A percentile compares a stretch with the other conserved stretches of the same genome.
These are phyloP conservation scores for Solanum hybrid DNA, from an alignment of 305 asterid genomes.

Conservation along the genomic window DNA sequence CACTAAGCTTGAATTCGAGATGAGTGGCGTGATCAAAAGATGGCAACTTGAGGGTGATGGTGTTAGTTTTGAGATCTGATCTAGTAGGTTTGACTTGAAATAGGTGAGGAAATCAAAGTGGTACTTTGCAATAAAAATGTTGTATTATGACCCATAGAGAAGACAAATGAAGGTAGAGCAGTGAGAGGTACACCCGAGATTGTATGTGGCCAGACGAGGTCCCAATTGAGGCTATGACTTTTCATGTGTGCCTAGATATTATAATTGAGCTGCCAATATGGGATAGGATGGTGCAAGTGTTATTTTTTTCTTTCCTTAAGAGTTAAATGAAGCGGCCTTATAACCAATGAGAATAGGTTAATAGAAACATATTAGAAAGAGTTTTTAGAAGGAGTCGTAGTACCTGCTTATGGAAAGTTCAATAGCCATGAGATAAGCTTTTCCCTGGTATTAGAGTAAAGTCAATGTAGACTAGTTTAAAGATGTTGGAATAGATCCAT, in stretches of 20 bases:
- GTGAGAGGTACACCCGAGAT: background rate
- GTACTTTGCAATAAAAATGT: background rate
- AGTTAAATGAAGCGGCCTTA: background rate
- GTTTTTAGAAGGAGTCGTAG: background rate
- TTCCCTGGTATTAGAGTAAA: background rate
- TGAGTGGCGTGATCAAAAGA: too few relatives aligned
- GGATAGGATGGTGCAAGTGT: background rate
- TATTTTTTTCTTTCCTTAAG: background rate
- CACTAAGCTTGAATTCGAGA: too few relatives aligned
- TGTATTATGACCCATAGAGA: background rate
- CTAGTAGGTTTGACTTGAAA: too few relatives aligned
- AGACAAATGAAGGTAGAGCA: background rate
- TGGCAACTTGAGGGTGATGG: too few relatives aligned
- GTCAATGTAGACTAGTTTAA: background rate
- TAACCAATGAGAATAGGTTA: background rate
- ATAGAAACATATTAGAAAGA: background rate
- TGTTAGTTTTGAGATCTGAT: too few relatives aligned
- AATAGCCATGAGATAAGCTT: background rate
- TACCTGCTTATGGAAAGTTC: background rate
- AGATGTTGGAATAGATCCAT: background rate
- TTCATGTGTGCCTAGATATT: background rate
- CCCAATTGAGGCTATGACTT: background rate
- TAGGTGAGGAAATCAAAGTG: background rate
- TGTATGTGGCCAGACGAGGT: background rate
- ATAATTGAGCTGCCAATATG: background rate